These are phyloP conservation scores for Wickerhamomyces hampshirensis DNA, from an alignment of 805 yeast species.

Conservation along the genomic window DNA sequence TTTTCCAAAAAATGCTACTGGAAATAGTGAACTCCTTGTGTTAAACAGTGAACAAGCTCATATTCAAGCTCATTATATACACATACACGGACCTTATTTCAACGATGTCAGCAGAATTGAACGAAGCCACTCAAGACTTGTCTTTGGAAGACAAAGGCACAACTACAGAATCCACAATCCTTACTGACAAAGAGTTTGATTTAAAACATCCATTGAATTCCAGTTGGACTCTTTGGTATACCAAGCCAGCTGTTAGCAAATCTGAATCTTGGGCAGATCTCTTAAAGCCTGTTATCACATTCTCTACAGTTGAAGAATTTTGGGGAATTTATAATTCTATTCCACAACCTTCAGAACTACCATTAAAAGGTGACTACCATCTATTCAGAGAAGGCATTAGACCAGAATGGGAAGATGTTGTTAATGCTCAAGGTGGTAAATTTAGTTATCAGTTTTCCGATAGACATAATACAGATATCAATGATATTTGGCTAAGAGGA, in stretches of 20 bases:
- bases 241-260: constrained; percentile 80
- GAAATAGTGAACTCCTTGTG: too few species aligned
- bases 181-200: constrained; percentile 25
- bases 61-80: constrained; percentile 1
- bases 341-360: constrained; percentile 88
- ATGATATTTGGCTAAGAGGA: constrained; percentile 89
- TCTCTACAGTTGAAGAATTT: constrained; percentile 94
- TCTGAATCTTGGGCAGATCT: constrained; percentile 86
- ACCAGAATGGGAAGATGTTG: constrained; percentile 98
- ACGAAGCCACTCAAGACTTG: constrained; percentile 23
- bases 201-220: constrained; percentile 77
- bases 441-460: constrained; percentile 79
- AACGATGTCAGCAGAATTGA: constrained; percentile 25
- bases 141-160: constrained; percentile 14
- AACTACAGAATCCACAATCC: constrained; percentile 6
- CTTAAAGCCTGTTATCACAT: constrained; percentile 87
- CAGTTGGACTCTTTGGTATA: constrained; percentile 96
- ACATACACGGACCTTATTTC: constrained; percentile 1
- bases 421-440: constrained; percentile 88
- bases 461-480: constrained; percentile 56
- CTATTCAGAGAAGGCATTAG: constrained; percentile 89
- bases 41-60: too few species aligned
- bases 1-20: constrained; percentile 1
- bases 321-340: constrained; percentile 97
- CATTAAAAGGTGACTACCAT: constrained; percentile 90